Evolutionary conservation across 1,284 basidiomycete species (phyloP).

Genomic region (Mrakiaceae sp.): DNA sequence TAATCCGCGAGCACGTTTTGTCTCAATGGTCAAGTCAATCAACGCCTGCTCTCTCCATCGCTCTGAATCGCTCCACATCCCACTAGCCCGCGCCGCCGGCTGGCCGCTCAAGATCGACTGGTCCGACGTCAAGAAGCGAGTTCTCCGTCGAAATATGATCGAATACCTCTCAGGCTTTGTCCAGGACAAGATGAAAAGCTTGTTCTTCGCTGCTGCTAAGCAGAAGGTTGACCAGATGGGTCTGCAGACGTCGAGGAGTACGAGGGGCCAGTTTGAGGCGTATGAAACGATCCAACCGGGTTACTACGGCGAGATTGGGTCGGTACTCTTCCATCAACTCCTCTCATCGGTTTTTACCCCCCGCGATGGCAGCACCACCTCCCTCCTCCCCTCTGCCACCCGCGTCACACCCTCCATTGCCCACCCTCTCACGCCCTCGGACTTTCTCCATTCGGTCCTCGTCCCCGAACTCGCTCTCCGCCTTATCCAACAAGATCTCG

Average conservation of each 20-base stretch:
- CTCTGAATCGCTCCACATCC: slow-evolving; percentile 4
- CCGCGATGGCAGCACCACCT: not conserved
- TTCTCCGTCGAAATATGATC: not conserved
- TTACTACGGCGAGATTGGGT: slow-evolving; percentile 16
- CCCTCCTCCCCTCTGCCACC: not conserved
- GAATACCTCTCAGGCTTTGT: not conserved
- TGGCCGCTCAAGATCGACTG: slow-evolving; percentile 10
- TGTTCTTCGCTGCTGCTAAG: slow-evolving; percentile 8
- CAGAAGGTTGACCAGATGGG: slow-evolving; percentile 1
- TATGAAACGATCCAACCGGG: slow-evolving; percentile 13
- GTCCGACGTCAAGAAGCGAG: not conserved
- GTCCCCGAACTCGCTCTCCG: slow-evolving; percentile 11
- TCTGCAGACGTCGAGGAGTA: not conserved
- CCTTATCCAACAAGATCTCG: slow-evolving; percentile 14
- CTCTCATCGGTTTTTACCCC: not conserved
- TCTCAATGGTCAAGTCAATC: slow-evolving; percentile 10
- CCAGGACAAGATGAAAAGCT: not conserved
- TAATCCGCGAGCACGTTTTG: slow-evolving; percentile 8
- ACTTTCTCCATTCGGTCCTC: slow-evolving; percentile 16
- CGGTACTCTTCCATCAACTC: slow-evolving; percentile 13
- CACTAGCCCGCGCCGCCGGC: not conserved
- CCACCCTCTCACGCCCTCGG: slow-evolving; percentile 9
- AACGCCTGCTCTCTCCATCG: slow-evolving; percentile 12
- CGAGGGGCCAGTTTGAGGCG: slow-evolving; percentile 14
- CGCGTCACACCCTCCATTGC: not conserved